These are phyloP conservation scores for Amaranthus palmeri DNA, from an alignment of 148 eudicot species.

Conservation along the genomic window DNA sequence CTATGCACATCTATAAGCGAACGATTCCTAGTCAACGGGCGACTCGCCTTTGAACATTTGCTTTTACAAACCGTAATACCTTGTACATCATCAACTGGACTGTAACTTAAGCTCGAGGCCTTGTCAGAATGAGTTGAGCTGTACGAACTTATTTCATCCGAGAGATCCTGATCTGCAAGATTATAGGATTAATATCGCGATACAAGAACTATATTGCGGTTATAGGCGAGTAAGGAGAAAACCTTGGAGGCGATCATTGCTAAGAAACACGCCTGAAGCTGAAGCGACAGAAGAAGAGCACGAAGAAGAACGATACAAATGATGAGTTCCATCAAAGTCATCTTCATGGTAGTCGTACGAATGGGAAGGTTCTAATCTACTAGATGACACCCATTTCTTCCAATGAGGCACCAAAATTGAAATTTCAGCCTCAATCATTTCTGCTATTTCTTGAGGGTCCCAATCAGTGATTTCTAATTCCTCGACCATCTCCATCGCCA, in stretches of 20 bases:
- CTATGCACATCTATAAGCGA: conserved; percentile 12
- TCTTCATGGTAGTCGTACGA: background rate
- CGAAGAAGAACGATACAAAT: conserved; percentile 6
- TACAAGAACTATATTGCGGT: too few species aligned
- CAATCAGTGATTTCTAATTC: conserved; percentile 11
- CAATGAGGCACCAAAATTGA: conserved; percentile 8
- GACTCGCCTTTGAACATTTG: background rate
- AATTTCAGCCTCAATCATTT: conserved; percentile 12
- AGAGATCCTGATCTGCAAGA: conserved; percentile 1
- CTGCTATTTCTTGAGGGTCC: conserved; percentile 7
- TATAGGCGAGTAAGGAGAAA: background rate
- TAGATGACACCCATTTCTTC: conserved; percentile 11
- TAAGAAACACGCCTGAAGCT: background rate
- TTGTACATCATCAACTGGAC: conserved; percentile 1
- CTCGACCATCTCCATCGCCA: conserved; percentile 10
- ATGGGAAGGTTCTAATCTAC: background rate
- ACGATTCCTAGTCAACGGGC: background rate
- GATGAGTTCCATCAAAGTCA: background rate
- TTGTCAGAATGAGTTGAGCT: conserved; percentile 3
- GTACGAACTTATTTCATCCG: background rate
- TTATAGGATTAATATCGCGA: too few species aligned
- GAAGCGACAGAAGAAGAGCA: conserved; percentile 11
- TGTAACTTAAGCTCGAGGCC: background rate
- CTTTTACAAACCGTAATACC: conserved; percentile 1
- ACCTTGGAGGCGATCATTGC: conserved; percentile 9